Base-by-base conservation (phyloP, 805 yeast species). In the Metschnikowia corniflorae region DNA sequence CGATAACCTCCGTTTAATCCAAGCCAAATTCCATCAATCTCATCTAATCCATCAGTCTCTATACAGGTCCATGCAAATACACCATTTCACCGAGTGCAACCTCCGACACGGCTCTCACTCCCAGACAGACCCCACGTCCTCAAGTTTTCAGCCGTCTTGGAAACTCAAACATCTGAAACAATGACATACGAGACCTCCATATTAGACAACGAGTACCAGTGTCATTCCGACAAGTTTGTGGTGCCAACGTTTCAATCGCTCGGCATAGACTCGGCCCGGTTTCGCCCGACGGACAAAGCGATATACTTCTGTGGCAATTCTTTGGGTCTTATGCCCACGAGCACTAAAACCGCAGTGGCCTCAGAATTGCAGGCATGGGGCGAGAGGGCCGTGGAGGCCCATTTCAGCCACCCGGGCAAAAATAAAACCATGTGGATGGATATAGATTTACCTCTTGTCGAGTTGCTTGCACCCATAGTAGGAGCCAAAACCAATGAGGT, bases 291-390 rank as follows among this genome's bases (percentile, higher is more conserved):
- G 14, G 42, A 51, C 23, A 39, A 47, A 7, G 65, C 75, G 9
- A 66, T 73, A 16, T 91, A 89, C 55, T 66, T 89, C 31, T 87
- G 96, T 61, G 97, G 97, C 2, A 91, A 89, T 64, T 86, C 96
- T n/a, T 74, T 89, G 6, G 97, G 97, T 0, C 63, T 89, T 41
- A 84, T 87, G 89, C 97, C 97, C 0, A 65, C 60, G 33, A 54
- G 65, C 6, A 80, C 89, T 0, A 65, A 75, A 22, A 44, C 47
- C 6, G 83, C 84, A 12, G 64, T 89, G 12, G 60, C 61, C 32
- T 70, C 65, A 26, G 97, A 89, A 58, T 63, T 89, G 32, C 74
- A 78, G 46, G 95, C 93, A 0, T 89, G 97, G 97, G 68, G 77
- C 20, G 67, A 58, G 18, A 65, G 88, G 22, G 97, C 80, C 2